These are phyloP conservation scores for Hyaloperonospora brassicae DNA, from an alignment of 352 stramenopile genomes.

Conservation along the genomic window DNA sequence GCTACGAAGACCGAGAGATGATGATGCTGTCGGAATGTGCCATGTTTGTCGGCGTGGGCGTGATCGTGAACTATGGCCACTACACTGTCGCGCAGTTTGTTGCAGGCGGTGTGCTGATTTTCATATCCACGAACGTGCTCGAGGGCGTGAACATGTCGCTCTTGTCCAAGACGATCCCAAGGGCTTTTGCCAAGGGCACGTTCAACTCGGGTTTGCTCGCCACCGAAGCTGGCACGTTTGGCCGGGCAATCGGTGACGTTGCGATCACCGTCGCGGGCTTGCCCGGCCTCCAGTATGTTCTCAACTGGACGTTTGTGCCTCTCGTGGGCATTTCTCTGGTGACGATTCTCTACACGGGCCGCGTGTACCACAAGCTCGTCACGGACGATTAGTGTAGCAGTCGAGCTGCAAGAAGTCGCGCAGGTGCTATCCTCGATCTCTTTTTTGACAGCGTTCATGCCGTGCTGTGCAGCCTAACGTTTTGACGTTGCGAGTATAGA, in stretches of 20 bases:
- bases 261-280: conserved; percentile 78
- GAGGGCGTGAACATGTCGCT: conserved; percentile 91
- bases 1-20: conserved; percentile 89
- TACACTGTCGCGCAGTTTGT: conserved; percentile 88
- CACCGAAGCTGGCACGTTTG: conserved; percentile 88
- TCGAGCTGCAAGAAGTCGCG: conserved; percentile 3
- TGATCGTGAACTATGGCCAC: conserved; percentile 79
- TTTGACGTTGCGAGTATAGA: too few relatives aligned
- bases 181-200: conserved; percentile 87
- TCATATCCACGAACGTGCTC: conserved; percentile 89
- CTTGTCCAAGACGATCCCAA: conserved; percentile 91
- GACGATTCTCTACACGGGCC: conserved; percentile 63
- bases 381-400: conserved; percentile 37
- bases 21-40: conserved; percentile 79
- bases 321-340: conserved; percentile 46
- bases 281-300: conserved; percentile 73
- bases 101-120: conserved; percentile 82
- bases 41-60: conserved; percentile 85
- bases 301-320: conserved; percentile 78
- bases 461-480: too few relatives aligned
- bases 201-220: conserved; percentile 93
- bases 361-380: conserved; percentile 59
- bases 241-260: conserved; percentile 79
- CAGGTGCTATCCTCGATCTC: not conserved
- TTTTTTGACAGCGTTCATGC: too few relatives aligned